Conservation (phyloP, 2,329 filamentous ascomycete genomes). For the Cladophialophora exuberans region DNA sequence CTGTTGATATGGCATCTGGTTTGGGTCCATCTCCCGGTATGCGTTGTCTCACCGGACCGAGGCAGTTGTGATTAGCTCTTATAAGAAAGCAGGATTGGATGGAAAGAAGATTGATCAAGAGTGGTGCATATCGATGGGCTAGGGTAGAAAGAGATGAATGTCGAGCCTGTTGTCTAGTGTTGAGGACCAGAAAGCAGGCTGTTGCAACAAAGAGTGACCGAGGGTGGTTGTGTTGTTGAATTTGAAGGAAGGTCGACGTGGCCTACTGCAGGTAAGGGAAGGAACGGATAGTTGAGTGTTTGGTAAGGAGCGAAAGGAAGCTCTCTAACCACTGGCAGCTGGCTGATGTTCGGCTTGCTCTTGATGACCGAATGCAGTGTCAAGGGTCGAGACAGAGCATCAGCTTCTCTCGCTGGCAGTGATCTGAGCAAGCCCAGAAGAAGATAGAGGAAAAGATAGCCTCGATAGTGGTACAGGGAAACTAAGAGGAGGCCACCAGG, state of each 20-base stretch:
- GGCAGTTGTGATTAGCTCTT: background rate
- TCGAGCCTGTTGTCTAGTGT: background rate
- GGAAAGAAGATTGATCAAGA: background rate
- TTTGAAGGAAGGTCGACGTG: background rate
- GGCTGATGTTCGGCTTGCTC: background rate
- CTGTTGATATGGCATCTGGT: background rate
- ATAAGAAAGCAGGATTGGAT: background rate
- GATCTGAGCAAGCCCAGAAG: background rate
- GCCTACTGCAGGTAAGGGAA: background rate
- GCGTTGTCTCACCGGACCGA: background rate
- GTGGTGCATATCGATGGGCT: background rate
- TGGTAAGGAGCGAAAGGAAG: background rate
- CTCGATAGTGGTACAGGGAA: slow-evolving; percentile 16
- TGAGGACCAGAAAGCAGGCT: background rate
- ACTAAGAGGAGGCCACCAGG: slow-evolving; percentile 12
- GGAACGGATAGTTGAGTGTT: background rate
- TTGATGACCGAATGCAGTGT: background rate
- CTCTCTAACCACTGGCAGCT: background rate
- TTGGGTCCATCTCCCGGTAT: background rate
- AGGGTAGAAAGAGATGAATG: background rate
- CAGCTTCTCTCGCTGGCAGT: slow-evolving; percentile 1
- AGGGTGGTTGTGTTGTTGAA: slow-evolving; percentile 1
- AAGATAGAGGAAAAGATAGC: slow-evolving; percentile 4
- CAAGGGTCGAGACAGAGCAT: background rate
- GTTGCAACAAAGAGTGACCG: slow-evolving; percentile 11